Conservation (phyloP, 1,139 yeast genomes). For the Pneumocystis wakefieldiae region DNA sequence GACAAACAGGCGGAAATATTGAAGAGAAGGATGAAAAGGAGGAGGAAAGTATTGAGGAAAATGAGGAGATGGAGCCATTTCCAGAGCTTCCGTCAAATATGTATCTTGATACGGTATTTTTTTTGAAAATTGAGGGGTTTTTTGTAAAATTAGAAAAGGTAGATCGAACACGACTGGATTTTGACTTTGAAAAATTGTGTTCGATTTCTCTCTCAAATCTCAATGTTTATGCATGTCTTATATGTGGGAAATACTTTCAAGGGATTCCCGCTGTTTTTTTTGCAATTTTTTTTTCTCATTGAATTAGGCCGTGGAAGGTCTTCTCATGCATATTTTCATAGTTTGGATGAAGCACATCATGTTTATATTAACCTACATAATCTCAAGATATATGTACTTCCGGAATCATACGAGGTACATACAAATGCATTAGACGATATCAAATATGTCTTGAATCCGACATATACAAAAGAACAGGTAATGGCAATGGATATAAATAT, state of each 20-base stretch:
- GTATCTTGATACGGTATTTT: constrained; percentile 1
- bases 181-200: constrained; percentile 57
- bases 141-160: neutral
- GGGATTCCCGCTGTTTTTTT: constrained; percentile 3
- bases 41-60: too few species aligned
- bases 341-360: constrained; percentile 48
- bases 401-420: constrained; percentile 39
- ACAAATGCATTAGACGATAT: constrained; percentile 37
- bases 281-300: neutral
- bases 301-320: constrained; percentile 39
- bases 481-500: constrained; percentile 21
- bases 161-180: constrained; percentile 34
- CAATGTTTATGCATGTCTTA: constrained; percentile 57
- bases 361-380: constrained; percentile 43
- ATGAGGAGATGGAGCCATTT: neutral
- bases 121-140: neutral
- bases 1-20: neutral
- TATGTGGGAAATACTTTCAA: constrained; percentile 59
- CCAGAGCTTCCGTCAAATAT: neutral
- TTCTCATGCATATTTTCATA: constrained; percentile 56
- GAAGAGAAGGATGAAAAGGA: neutral
- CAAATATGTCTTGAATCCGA: constrained; percentile 38
- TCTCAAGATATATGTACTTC: constrained; percentile 40
- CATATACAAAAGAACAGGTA: constrained; percentile 29
- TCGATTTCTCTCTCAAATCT: constrained; percentile 43